Evolutionary conservation across 1,284 basidiomycete species (phyloP).

Genomic region (Pascua sp.): DNA sequence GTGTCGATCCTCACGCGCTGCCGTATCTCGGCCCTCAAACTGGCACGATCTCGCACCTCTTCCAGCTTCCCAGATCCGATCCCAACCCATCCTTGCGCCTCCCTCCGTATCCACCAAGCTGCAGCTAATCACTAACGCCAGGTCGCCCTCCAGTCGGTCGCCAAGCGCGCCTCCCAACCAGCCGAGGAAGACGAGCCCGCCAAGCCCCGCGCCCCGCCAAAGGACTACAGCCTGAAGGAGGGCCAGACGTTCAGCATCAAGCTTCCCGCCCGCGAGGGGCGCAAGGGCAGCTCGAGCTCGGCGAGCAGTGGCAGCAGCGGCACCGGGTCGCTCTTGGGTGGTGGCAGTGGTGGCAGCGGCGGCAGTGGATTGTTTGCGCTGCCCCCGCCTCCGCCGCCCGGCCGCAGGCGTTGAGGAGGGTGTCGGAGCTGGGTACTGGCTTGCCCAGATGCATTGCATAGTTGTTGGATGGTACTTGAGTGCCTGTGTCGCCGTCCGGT

Average conservation of each 20-base stretch:
- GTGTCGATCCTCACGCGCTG: too few relatives aligned
- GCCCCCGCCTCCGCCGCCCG: constrained; percentile 45
- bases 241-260: constrained; percentile 92
- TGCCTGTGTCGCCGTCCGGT: too few relatives aligned
- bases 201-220: constrained; percentile 71
- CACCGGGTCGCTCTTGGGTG: background rate
- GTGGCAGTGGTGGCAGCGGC: constrained; percentile 5
- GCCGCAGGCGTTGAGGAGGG: constrained; percentile 1
- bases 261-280: constrained; percentile 64
- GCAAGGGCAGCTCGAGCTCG: constrained; percentile 14
- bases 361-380: constrained; percentile 37
- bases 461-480: too few relatives aligned
- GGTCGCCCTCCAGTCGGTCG: constrained; percentile 91
- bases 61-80: too few relatives aligned
- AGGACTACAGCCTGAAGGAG: constrained; percentile 92
- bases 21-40: too few relatives aligned
- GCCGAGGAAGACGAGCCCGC: constrained; percentile 24
- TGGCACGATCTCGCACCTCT: too few relatives aligned
- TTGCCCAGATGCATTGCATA: too few relatives aligned
- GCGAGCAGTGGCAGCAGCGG: background rate
- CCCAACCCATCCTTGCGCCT: background rate
- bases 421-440: too few relatives aligned
- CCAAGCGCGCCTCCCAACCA: constrained; percentile 61
- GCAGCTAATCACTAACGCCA: constrained; percentile 19
- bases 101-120: background rate